phyloP scores from a whole-genome alignment of 2,329 filamentous ascomycete species.

The Talaromyces sp. region DNA sequence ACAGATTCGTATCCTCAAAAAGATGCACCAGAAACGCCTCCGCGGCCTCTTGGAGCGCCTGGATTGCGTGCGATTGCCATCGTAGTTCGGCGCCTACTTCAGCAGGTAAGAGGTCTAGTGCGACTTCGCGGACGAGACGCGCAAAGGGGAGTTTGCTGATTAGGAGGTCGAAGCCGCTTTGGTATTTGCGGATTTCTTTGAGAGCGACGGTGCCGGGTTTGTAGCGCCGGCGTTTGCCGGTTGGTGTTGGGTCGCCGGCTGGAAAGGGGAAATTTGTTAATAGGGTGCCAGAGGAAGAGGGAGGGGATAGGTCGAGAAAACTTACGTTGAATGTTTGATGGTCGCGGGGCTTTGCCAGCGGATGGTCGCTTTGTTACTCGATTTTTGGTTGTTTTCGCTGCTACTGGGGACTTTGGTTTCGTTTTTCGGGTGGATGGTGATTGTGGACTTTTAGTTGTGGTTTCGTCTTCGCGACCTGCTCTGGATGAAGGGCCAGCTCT shows the following conservation, averaged over 20 bases:
- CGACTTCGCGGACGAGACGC: constrained; percentile 48
- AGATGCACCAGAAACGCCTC: constrained; percentile 93
- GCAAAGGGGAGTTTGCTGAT: constrained; percentile 56
- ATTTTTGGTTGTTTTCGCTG: constrained; percentile 3
- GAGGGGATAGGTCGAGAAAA: background rate
- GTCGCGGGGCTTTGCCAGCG: constrained; percentile 2
- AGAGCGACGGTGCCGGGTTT: constrained; percentile 78
- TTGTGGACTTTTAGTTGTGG: background rate
- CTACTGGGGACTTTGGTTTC: background rate
- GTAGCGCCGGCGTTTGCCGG: constrained; percentile 58
- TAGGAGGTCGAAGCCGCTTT: constrained; percentile 82
- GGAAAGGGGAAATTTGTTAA: constrained; percentile 3
- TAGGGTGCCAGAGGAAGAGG: background rate
- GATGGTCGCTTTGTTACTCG: constrained; percentile 2
- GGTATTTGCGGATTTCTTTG: constrained; percentile 85
- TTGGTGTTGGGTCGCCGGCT: constrained; percentile 71
- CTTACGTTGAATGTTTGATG: constrained; percentile 37
- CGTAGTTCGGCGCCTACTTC: constrained; percentile 63
- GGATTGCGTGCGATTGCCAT: constrained; percentile 94
- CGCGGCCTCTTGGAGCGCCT: constrained; percentile 89
- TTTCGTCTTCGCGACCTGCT: background rate
- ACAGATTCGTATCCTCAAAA: constrained; percentile 95
- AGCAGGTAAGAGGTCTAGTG: constrained; percentile 55
- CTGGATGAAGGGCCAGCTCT: constrained; percentile 11
- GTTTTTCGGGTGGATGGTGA: constrained; percentile 5